These are phyloP conservation scores for Exophiala calicioides DNA, from an alignment of 2,329 filamentous ascomycete species.

Conservation along the genomic window DNA sequence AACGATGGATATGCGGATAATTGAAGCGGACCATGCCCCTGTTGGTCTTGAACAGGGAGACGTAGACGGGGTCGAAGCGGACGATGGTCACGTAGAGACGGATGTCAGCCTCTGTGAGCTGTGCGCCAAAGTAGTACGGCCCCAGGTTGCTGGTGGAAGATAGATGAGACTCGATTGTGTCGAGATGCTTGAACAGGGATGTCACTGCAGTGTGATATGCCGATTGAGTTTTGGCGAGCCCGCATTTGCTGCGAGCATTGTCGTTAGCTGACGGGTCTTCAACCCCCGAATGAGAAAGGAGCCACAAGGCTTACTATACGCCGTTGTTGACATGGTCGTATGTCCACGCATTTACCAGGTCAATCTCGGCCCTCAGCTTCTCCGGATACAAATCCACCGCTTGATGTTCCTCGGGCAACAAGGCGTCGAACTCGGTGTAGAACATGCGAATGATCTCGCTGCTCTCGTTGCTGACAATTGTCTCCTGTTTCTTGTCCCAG, in stretches of 20 bases:
- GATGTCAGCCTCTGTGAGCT: conserved; percentile 76
- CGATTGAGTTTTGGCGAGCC: conserved; percentile 74
- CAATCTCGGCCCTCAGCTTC: conserved; percentile 62
- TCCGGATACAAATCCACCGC: conserved; percentile 64
- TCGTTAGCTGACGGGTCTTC: neutral
- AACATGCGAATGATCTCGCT: conserved; percentile 85
- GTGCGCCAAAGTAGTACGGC: conserved; percentile 71
- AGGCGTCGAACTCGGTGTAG: conserved; percentile 70
- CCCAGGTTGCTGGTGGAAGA: conserved; percentile 37
- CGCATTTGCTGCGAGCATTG: conserved; percentile 52
- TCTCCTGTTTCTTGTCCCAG: conserved; percentile 72
- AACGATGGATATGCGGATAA: conserved; percentile 51
- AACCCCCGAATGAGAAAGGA: neutral
- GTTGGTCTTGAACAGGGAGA: conserved; percentile 78
- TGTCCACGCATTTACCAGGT: conserved; percentile 73
- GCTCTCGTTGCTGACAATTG: conserved; percentile 83
- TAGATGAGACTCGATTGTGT: conserved; percentile 70
- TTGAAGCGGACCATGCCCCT: conserved; percentile 62
- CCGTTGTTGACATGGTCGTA: conserved; percentile 63
- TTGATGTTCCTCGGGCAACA: conserved; percentile 59
- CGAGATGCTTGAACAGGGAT: conserved; percentile 69
- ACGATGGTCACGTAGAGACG: conserved; percentile 67
- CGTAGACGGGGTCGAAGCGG: conserved; percentile 70
- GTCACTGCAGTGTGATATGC: conserved; percentile 72
- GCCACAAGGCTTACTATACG: conserved; percentile 27